phyloP scores from a whole-genome alignment of 345 rosid species.

The Ceriops zippeliana region DNA sequence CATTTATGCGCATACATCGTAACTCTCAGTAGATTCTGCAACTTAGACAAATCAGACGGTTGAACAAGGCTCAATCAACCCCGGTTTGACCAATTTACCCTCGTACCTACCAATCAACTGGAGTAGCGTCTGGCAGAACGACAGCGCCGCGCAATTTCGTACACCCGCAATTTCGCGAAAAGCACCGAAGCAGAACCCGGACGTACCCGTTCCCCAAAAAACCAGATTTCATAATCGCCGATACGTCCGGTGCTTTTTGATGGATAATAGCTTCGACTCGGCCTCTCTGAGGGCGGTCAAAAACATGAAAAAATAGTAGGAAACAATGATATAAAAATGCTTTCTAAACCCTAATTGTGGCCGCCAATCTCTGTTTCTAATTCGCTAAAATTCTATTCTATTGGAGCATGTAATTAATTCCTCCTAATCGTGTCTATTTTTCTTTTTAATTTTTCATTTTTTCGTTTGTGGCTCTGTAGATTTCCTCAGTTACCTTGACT shows the following conservation, averaged over 20 bases:
- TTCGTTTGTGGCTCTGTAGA: background rate
- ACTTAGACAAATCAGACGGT: too few species aligned
- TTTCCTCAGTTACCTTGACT: background rate
- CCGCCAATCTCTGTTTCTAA: background rate
- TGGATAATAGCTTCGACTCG: slow-evolving; percentile 8
- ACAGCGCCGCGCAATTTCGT: background rate
- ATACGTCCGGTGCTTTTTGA: slow-evolving; percentile 56
- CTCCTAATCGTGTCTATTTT: background rate
- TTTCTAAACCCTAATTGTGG: background rate
- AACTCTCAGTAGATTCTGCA: too few species aligned
- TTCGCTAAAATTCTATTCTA: background rate
- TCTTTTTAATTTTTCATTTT: background rate
- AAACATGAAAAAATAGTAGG: background rate
- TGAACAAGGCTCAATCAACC: too few species aligned
- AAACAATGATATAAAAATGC: background rate
- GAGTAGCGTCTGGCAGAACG: too few species aligned
- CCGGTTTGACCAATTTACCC: too few species aligned
- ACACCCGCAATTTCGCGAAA: slow-evolving; percentile 23
- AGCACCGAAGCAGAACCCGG: slow-evolving; percentile 66
- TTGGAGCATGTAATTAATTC: background rate
- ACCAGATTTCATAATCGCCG: slow-evolving; percentile 69
- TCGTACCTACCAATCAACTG: too few species aligned
- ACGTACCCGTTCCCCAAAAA: slow-evolving; percentile 43
- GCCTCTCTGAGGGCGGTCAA: slow-evolving; percentile 21
- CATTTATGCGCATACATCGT: too few species aligned